Conservation (phyloP, 306 rosid genomes). For the Rosa lucieae region DNA sequence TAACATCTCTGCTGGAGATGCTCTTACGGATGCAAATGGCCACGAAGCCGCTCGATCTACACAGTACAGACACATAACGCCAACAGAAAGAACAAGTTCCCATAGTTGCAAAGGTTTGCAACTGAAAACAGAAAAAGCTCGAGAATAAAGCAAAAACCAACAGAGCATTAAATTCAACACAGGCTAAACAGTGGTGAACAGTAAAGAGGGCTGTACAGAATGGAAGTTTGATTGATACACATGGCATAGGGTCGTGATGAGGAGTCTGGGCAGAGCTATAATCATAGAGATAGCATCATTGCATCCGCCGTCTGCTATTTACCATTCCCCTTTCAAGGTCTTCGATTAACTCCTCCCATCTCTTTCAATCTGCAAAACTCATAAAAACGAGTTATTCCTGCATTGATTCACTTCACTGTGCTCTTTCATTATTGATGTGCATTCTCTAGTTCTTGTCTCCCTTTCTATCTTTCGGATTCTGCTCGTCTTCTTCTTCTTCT, state of each 20-base stretch:
- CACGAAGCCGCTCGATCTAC: too few species aligned
- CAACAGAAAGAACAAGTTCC: background rate
- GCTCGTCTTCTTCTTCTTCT: background rate
- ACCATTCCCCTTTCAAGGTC: background rate
- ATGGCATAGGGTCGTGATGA: background rate
- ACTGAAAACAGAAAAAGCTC: background rate
- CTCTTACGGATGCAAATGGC: too few species aligned
- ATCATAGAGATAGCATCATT: background rate
- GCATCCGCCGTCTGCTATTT: constrained; percentile 3
- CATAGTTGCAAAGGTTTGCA: background rate
- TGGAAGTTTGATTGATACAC: background rate
- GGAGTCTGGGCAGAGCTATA: background rate
- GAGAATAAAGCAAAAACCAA: background rate
- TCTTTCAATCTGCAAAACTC: background rate
- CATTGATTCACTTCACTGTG: background rate
- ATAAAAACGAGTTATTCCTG: background rate
- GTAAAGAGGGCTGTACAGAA: background rate
- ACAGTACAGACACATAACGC: too few species aligned
- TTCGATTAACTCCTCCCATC: background rate
- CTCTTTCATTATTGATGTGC: background rate
- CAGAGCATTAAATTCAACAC: background rate
- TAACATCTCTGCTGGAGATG: too few species aligned
- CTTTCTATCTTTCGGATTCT: background rate
- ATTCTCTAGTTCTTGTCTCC: too few species aligned
- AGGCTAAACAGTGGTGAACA: background rate